Evolutionary conservation across 108 stramenopile genomes (phyloP), one percentile per base, ranked within the genome.

Genomic region (Mediolabrus comicus): DNA sequence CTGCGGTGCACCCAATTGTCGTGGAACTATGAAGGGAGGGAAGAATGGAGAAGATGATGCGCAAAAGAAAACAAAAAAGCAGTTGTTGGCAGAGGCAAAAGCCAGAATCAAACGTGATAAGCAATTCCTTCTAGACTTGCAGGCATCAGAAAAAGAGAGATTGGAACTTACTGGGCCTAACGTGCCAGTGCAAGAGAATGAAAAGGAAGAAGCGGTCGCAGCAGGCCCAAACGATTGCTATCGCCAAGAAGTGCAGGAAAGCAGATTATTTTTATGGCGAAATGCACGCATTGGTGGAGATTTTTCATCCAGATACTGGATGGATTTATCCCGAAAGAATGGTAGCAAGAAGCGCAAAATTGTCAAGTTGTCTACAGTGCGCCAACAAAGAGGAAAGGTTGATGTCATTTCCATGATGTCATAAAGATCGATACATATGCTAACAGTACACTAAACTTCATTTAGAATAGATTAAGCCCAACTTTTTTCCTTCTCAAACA

Each of bases 11-110:
- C 25, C 74, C 35, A 87, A 85, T 11, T 94, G 92, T 54, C 83
- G 92, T 3, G 92, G 92, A 16, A 91, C 92, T 29, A 90, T 94
- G 92, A 80, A 87, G 43, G 78, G 81, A 12, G 79, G 79, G 0
- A 77, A 69, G 39, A 59, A 54, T 14, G 30, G 34, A 24, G 59
- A 29, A 28, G 59, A 58, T 35, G 76, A 62, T 52, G 63, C 36
- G 26, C 54, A 57, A 53, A 81, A 68, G 68, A 82, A 65, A 59
- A 78, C 71, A 22, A 79, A 73, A 59, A 68, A 59, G 59, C 59
- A 82, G 25, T 39, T 64, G 3, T 84, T 86, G 62, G 75, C 77
- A 25, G 84, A 85, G 24, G 86, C 87, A 3, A 88, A 82, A 66
- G 72, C 79, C 10, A 41, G 59, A 32, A 72, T 79, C 35, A 80